Evolutionary conservation across 139 green algal species (phyloP).

Genomic region (Chlamydomonas schloesseri): DNA sequence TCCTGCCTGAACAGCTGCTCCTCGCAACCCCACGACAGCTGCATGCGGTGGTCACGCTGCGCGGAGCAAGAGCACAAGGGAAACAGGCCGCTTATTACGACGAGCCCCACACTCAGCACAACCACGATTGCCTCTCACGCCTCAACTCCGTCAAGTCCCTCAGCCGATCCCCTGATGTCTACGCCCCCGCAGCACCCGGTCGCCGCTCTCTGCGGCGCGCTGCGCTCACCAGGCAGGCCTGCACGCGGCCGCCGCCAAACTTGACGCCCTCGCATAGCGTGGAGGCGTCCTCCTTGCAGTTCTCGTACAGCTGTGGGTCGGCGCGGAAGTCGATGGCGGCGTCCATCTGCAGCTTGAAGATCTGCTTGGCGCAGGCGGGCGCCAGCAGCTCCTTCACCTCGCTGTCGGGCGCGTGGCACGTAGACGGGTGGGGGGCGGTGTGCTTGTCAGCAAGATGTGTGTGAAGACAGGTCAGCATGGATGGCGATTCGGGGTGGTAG

Average conservation of each 20-base stretch:
- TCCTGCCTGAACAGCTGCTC: conserved; percentile 88
- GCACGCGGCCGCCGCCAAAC: conserved; percentile 71
- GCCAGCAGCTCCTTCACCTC: conserved; percentile 61
- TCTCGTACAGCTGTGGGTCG: conserved; percentile 65
- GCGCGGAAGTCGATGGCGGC: conserved; percentile 72
- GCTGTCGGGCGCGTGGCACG: conserved; percentile 14
- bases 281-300: conserved; percentile 66
- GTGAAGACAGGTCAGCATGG: not conserved
- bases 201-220: too few species aligned
- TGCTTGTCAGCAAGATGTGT: not conserved
- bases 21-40: conserved; percentile 78
- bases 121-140: too few species aligned
- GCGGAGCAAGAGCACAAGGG: not conserved
- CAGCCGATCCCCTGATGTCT: too few species aligned
- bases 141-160: too few species aligned
- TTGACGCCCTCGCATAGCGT: conserved; percentile 71
- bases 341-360: conserved; percentile 70
- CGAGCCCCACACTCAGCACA: too few species aligned
- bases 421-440: too few species aligned
- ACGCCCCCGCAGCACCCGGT: too few species aligned
- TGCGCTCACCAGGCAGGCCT: conserved; percentile 74
- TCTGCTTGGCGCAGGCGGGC: conserved; percentile 59
- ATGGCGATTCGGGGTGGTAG: too few species aligned
- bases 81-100: too few species aligned
- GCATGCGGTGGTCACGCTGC: conserved; percentile 66